Conservation (phyloP, 2,329 filamentous ascomycete species). For the Claviceps capensis region DNA sequence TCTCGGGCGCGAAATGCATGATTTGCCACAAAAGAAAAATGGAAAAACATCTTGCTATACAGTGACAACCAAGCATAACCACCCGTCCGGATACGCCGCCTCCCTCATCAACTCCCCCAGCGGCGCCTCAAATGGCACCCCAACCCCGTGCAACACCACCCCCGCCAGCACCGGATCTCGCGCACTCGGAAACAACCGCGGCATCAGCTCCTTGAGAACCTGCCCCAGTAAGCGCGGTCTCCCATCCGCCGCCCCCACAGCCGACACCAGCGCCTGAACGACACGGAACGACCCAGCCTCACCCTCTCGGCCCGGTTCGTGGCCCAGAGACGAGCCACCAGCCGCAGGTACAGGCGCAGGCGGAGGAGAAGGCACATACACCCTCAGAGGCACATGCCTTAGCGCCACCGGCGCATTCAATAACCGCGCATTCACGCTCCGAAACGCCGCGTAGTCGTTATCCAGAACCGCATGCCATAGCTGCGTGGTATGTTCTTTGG, state of each 20-base stretch:
- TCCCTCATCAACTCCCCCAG: conserved; percentile 73
- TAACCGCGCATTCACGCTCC: conserved; percentile 60
- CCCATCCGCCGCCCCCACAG: conserved; percentile 17
- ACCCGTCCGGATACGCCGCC: conserved; percentile 83
- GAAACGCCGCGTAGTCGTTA: conserved; percentile 61
- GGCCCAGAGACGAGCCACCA: too few relatives aligned
- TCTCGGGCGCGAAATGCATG: too few relatives aligned
- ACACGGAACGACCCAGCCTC: conserved; percentile 47
- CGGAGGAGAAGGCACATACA: conserved; percentile 56
- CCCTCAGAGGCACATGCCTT: conserved; percentile 70
- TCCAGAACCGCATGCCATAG: conserved; percentile 72
- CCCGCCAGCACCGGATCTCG: conserved; percentile 73
- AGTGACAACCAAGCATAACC: conserved; percentile 69
- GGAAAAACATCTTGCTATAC: conserved; percentile 36
- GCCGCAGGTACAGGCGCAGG: not conserved
- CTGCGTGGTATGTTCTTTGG: conserved; percentile 67
- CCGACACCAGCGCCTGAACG: conserved; percentile 63
- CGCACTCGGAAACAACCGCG: conserved; percentile 74
- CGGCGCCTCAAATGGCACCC: conserved; percentile 65
- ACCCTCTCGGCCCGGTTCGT: conserved; percentile 2
- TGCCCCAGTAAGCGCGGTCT: conserved; percentile 50
- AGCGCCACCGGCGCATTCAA: conserved; percentile 63
- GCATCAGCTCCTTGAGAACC: conserved; percentile 62
- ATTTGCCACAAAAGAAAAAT: not conserved
- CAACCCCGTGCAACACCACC: conserved; percentile 72